Conservation (phyloP, 495 filamentous ascomycete species). For the Cryomyces antarcticus region DNA sequence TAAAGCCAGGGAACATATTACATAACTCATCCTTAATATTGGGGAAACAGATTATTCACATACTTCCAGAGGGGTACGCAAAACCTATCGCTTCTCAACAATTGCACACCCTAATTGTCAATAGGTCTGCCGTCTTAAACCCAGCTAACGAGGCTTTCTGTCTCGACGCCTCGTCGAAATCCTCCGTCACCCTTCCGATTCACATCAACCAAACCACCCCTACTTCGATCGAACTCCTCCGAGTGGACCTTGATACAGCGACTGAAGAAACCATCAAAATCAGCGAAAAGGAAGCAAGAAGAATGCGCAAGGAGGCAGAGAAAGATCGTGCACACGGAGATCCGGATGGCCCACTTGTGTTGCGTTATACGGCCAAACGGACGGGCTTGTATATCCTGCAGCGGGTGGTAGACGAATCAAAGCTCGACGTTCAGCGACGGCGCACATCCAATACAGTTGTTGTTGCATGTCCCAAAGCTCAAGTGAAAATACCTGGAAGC, state of each 20-base stretch:
- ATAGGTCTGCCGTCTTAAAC: constrained; percentile 56
- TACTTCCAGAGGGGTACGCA: constrained; percentile 64
- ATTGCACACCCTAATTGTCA: constrained; percentile 11
- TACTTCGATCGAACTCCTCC: constrained; percentile 62
- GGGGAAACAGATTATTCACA: constrained; percentile 90
- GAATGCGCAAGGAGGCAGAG: constrained; percentile 38
- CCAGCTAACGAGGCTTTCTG: constrained; percentile 60
- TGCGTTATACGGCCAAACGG: constrained; percentile 52
- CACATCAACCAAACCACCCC: constrained; percentile 84
- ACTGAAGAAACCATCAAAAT: constrained; percentile 60
- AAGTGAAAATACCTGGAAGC: constrained; percentile 38
- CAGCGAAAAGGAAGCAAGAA: constrained; percentile 45
- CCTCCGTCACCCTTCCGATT: constrained; percentile 52
- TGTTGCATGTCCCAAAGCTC: constrained; percentile 60
- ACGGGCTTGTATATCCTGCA: constrained; percentile 69
- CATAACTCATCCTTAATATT: constrained; percentile 83
- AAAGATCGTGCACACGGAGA: constrained; percentile 28
- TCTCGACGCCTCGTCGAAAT: constrained; percentile 35
- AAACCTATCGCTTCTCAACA: constrained; percentile 1
- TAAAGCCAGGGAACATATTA: constrained; percentile 67
- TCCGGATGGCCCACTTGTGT: constrained; percentile 28
- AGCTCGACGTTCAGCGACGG: constrained; percentile 60
- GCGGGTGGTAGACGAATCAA: constrained; percentile 75
- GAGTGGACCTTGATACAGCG: constrained; percentile 64
- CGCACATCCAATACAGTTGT: constrained; percentile 51